Conservation (phyloP, 108 stramenopile species). For the Fragilariopsis cylindrus region DNA sequence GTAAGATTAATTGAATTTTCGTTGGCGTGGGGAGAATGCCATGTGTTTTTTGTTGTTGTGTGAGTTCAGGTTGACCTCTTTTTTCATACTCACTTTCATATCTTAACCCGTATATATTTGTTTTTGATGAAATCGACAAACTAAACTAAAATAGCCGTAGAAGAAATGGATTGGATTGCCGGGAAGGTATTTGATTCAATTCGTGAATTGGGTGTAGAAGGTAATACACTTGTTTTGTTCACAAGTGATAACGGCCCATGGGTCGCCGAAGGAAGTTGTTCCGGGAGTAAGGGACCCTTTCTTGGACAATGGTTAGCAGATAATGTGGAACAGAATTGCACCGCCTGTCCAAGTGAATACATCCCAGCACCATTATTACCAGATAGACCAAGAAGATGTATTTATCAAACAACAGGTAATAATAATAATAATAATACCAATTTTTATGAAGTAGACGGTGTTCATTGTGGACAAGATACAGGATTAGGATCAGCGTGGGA, state of each 20-base stretch:
- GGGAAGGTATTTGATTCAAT: constrained; percentile 43
- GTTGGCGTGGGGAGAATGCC: too few species aligned
- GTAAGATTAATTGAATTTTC: too few species aligned
- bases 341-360: constrained; percentile 65
- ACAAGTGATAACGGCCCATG: constrained; percentile 80
- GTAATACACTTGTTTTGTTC: constrained; percentile 64
- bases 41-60: too few species aligned
- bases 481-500: constrained; percentile 76
- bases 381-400: constrained; percentile 39
- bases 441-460: constrained; percentile 44
- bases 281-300: constrained; percentile 70
- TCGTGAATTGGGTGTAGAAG: constrained; percentile 11
- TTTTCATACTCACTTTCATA: too few species aligned
- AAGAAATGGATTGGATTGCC: constrained; percentile 75
- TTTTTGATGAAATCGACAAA: too few species aligned
- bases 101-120: too few species aligned
- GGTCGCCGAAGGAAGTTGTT: constrained; percentile 55
- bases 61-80: too few species aligned
- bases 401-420: background rate
- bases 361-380: constrained; percentile 32
- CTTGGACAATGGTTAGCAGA: constrained; percentile 44
- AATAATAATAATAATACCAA: background rate
- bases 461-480: constrained; percentile 61
- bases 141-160: constrained; percentile 29
- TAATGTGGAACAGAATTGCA: constrained; percentile 34